Base-by-base conservation (phyloP, 2,329 filamentous ascomycete genomes). In the Pseudogymnoascus pannorum region DNA sequence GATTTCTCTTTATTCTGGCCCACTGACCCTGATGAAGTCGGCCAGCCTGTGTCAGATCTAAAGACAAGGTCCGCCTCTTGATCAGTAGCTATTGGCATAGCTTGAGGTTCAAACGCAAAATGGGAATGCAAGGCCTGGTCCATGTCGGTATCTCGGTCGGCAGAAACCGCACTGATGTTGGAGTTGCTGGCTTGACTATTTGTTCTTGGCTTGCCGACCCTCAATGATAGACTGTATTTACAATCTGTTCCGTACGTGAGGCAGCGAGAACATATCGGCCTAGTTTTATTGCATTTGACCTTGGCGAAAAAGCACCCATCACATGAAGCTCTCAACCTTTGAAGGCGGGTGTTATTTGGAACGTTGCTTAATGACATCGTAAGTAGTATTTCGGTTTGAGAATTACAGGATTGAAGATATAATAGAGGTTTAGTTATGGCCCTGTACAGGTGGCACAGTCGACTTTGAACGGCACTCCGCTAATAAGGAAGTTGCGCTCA, bases 231-330 rank as follows among this genome's bases (percentile, higher is more conserved):
- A 14, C 79, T 81, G 65, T 82, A 83, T 7, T 74, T 75, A 65
- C 80, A 83, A 57, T 79, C 73, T 40, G 77, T 75, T 6, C 80
- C 80, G 44, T 76, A 79, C 2, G 75, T 69, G 2, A 82, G 72
- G 64, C 80, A 83, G 40, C 80, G 75, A n/a, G 75, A 75, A 69
- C 80, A 83, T 57, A 81, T 76, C 1, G 80, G 80, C n/a, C 78
- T 72, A 2, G 74, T 73, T 65, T 82, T 82, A 64, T 78, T 80
- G 69, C 80, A 83, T 66, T 82, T 82, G 71, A 83, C 79, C 67
- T 83, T 83, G 64, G 80, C 80, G 18, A 80, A 70, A 68, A 82
- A 81, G 70, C 80, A 83, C 6, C 78, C 78, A 64, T 83, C 80
- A 67, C 80, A 83, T 16, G 80, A 82, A 20, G 76, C 77, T 62